Conservation (phyloP, 1,284 basidiomycete species). For the Golubevia sp. region DNA sequence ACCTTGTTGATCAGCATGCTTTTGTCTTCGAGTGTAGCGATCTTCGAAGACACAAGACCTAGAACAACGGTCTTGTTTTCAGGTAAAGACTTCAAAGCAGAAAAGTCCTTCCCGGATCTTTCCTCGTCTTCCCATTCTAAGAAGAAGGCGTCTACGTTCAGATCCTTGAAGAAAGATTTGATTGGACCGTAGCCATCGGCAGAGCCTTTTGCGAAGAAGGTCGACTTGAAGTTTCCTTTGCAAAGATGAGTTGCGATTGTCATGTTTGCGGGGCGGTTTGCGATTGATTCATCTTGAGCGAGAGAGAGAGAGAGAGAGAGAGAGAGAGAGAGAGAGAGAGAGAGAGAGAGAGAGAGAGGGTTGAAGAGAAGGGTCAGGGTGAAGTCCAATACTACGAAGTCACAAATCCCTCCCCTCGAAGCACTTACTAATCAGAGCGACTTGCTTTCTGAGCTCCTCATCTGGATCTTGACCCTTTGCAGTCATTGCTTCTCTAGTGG, state of each 20-base stretch:
- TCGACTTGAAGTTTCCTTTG: conserved; percentile 74
- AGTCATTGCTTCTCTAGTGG: conserved; percentile 25
- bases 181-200: conserved; percentile 78
- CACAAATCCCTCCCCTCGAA: too few relatives aligned
- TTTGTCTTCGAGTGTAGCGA: conserved; percentile 71
- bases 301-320: conserved; percentile 46
- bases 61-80: conserved; percentile 73
- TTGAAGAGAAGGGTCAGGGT: too few relatives aligned
- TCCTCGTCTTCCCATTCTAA: conserved; percentile 77
- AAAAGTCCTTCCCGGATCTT: conserved; percentile 70
- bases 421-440: background rate
- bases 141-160: conserved; percentile 78
- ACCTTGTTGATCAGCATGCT: conserved; percentile 70
- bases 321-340: too few relatives aligned
- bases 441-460: background rate
- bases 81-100: conserved; percentile 67
- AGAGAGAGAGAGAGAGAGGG: too few relatives aligned
- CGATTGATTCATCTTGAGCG: conserved; percentile 70
- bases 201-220: conserved; percentile 62
- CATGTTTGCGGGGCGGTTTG: conserved; percentile 70
- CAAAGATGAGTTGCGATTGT: conserved; percentile 75
- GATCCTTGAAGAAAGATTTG: conserved; percentile 69
- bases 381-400: too few relatives aligned
- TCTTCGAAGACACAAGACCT: conserved; percentile 76
- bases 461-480: conserved; percentile 29